Base-by-base conservation (phyloP, 2,329 filamentous ascomycete species). In the Graphium sp. region DNA sequence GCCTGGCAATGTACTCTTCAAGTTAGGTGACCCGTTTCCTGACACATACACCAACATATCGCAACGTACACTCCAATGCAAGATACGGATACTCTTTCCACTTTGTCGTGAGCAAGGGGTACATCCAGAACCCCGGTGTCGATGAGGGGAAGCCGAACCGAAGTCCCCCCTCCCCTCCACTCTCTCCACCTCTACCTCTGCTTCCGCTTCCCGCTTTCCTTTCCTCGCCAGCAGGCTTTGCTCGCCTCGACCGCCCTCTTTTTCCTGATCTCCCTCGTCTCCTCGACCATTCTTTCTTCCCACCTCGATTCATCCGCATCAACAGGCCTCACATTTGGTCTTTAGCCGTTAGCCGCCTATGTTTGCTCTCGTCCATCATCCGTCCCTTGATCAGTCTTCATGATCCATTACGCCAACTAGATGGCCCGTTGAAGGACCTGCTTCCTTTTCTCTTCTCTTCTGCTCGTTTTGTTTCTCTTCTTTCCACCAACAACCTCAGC, bases 281-380 rank as follows among this genome's bases (percentile, higher is more conserved):
- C 16, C 10, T 31, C 29, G 21, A 21, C 19, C 29, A 31, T 12
- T 13, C 26, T 17, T 22, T 31, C 15, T 19, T 25, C 22, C 20
- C n/a, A 6, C 5, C 11, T 14, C 26, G 22, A 28, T 32, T 32
- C 31, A 32, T 25, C 30, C 30, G 30, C 30, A 32, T 32, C 30
- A 28, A n/a, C n/a, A n/a, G n/a, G n/a, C n/a, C n/a, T n/a, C 14
- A 18, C 9, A n/a, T 15, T 15, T 31, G 14, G 20, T 16, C 20
- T 28, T 32, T 32, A 32, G 30, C 30, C 30, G 30, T 26, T 15
- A 27, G 16, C 13, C 25, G 15, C 14, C 9, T n/a, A 7, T n/a
- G n/a, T 15, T 14, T 20, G 11, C 19, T 13, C 15, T 21, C 13
- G 18, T 22, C 22, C 14, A 16, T 15, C 15, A 32, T 24, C 30